Evolutionary conservation across 352 stramenopile species (phyloP).

Genomic region (Blastocystis sp.): DNA sequence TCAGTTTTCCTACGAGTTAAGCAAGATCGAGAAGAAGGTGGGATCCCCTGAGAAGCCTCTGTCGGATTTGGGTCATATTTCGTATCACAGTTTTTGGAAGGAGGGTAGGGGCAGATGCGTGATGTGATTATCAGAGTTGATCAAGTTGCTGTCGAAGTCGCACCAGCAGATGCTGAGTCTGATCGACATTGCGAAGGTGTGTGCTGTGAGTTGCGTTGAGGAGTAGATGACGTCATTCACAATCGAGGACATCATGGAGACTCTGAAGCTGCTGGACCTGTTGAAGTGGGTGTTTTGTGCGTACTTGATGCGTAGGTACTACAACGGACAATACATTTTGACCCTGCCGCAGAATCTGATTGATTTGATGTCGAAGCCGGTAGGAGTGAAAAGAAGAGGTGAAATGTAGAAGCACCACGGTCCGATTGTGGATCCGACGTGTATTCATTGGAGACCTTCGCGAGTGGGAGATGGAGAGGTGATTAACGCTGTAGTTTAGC

Average conservation of each 20-base stretch:
- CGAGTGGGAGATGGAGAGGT: neutral
- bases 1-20: slow-evolving; percentile 87
- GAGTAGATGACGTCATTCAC: slow-evolving; percentile 84
- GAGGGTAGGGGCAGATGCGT: slow-evolving; percentile 55
- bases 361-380: slow-evolving; percentile 69
- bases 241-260: slow-evolving; percentile 86
- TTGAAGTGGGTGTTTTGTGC: neutral
- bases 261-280: slow-evolving; percentile 78
- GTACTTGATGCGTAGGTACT: slow-evolving; percentile 81
- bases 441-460: slow-evolving; percentile 65
- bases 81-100: slow-evolving; percentile 80
- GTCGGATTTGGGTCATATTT: slow-evolving; percentile 83
- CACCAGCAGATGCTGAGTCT: slow-evolving; percentile 69
- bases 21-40: slow-evolving; percentile 87
- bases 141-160: slow-evolving; percentile 80
- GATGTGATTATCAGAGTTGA: slow-evolving; percentile 78
- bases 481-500: slow-evolving; percentile 48
- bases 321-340: slow-evolving; percentile 85
- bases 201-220: slow-evolving; percentile 78
- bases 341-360: slow-evolving; percentile 80
- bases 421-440: slow-evolving; percentile 32
- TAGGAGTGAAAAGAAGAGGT: neutral
- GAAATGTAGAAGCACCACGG: slow-evolving; percentile 53
- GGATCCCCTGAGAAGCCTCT: slow-evolving; percentile 88
- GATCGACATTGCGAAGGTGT: slow-evolving; percentile 74